A percentile compares a stretch with the other conserved stretches of the same genome.
phyloP scores from a whole-genome alignment of 345 rosid genomes.

The Lumnitzera racemosa region DNA sequence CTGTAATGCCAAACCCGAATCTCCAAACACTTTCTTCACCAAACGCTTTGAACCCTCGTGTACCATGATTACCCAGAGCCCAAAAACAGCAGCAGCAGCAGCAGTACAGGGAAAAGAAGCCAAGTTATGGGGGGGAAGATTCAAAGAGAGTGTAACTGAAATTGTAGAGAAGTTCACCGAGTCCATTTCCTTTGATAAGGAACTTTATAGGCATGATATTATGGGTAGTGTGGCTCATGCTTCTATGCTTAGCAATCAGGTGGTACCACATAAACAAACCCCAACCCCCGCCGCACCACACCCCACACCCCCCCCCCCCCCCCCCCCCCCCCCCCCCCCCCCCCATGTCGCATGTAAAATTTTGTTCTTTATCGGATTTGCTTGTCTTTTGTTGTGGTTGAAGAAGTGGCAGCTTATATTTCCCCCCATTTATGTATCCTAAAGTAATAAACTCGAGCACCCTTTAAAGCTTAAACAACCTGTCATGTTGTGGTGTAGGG shows the following conservation, averaged over 20 bases:
- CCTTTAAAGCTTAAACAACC: too few species aligned
- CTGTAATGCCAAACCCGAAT: too few species aligned
- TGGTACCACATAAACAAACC: constrained; percentile 6
- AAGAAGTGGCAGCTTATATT: too few species aligned
- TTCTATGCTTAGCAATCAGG: constrained; percentile 86
- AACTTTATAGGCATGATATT: constrained; percentile 82
- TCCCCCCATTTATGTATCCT: too few species aligned
- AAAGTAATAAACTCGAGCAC: too few species aligned
- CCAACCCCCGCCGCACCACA: too few species aligned
- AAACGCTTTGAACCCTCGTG: too few species aligned
- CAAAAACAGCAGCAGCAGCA: constrained; percentile 21
- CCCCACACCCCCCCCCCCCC: too few species aligned
- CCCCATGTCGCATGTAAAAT: not conserved
- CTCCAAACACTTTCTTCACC: too few species aligned
- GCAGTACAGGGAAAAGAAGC: constrained; percentile 43
- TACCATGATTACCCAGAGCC: not conserved
- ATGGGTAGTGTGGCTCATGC: constrained; percentile 96
- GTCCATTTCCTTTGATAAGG: constrained; percentile 82
- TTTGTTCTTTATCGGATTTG: too few species aligned
- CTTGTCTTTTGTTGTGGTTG: too few species aligned
- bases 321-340: too few species aligned
- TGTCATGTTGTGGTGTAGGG: constrained; percentile 34
- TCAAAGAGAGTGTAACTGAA: constrained; percentile 79
- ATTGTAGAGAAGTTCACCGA: constrained; percentile 90
- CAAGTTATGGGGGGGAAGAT: constrained; percentile 97